Base-by-base conservation (phyloP, 371 early-diverging fungal species). In the Apophysomyces sp. region DNA sequence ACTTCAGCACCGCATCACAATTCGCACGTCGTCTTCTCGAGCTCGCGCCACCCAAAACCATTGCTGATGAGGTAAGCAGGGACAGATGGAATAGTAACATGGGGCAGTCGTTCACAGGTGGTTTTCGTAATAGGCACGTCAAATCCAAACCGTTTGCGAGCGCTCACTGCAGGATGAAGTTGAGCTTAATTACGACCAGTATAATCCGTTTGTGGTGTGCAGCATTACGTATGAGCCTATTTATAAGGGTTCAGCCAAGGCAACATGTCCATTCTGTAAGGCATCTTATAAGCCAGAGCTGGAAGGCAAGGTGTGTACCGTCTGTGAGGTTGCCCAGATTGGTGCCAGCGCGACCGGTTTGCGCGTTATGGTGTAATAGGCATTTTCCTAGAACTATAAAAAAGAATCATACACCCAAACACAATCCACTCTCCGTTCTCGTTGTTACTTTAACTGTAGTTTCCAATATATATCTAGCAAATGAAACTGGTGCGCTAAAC, bases 11-110 rank as follows among this genome's bases (percentile, higher is more conserved):
- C 3, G 93, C 96, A 1, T 82, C 87, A 16, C 84, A 84, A 39
- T 93, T 97, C 75, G 94, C 95, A 0, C 86, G 91, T 51, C 89
- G 96, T 41, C 76, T 97, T 66, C 77, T 96, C 60, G 97, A 98
- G 62, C 78, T 94, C 40, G 92, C 87, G 24, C 96, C 97, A 3
- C 72, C 90, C 7, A 82, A 84, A 29, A 73, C 83, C 30, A 84
- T 91, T 13, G 94, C 92, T 3, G 90, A 90, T 57, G 84, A 86
- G 81, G 89, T 89, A 74, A 64, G 41, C 16, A 9, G 27, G 34
- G n/a, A 13, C 13, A 18, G 26, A 57, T 34, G n/a, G 2, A 37
- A 44, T 21, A 3, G 21, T 7, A 44, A n/a, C 24, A 30, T 27
- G 15, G 29, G 54, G 7, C 27, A 16, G 13, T 26, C 1, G 26